A percentile compares a stretch with the other conserved stretches of the same genome.
Evolutionary conservation across 73 alveolate genomes (phyloP).

Genomic region (Paramecium primaurelia): DNA sequence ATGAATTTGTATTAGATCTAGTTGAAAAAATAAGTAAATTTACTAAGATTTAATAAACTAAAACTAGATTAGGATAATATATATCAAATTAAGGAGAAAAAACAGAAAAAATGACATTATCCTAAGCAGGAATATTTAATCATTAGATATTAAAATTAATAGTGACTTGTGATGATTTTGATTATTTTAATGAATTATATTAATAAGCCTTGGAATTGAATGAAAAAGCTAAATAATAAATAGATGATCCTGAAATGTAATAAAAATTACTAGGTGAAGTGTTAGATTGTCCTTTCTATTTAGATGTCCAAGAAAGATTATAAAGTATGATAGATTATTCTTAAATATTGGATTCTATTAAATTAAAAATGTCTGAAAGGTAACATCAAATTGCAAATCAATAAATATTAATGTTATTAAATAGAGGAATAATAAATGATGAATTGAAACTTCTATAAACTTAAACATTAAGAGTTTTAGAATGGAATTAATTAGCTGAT

Average conservation of each 20-base stretch:
- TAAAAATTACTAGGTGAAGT: background rate
- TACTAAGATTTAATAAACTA: background rate
- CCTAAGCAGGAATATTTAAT: background rate
- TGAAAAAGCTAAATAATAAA: background rate
- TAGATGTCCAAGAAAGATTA: slow-evolving; percentile 3
- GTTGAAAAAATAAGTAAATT: background rate
- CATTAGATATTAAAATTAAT: background rate
- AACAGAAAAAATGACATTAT: slow-evolving; percentile 5
- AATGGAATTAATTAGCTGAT: slow-evolving; percentile 1
- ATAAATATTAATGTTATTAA: background rate
- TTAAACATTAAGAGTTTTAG: background rate
- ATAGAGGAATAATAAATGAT: slow-evolving; percentile 13
- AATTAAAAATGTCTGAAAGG: background rate
- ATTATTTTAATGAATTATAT: background rate
- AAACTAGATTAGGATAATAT: slow-evolving; percentile 12
- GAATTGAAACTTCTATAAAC: background rate
- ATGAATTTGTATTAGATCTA: background rate
- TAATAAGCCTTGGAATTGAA: background rate
- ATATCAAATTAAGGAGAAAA: slow-evolving; percentile 13
- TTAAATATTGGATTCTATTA: background rate
- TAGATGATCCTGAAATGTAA: background rate
- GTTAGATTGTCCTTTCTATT: slow-evolving; percentile 23
- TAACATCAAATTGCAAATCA: background rate
- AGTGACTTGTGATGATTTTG: slow-evolving; percentile 34
- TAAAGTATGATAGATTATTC: slow-evolving; percentile 33